Conservation (phyloP, 2,329 filamentous ascomycete species). For the Fusarium stilboides region DNA sequence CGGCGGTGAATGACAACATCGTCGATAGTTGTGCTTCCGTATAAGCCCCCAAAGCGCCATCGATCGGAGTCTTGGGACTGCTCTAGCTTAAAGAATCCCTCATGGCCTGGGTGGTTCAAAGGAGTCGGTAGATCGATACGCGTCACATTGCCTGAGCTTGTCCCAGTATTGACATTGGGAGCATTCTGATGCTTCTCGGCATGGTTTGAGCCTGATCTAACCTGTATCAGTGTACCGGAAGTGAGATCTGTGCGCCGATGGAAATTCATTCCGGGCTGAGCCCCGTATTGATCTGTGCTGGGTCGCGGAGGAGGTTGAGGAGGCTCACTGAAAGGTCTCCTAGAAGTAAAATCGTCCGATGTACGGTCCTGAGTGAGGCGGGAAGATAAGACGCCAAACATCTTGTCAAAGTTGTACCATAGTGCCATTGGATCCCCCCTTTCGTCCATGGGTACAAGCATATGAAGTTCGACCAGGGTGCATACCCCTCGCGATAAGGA, state of each 20-base stretch:
- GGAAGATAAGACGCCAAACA: background rate
- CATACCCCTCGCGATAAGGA: slow-evolving; percentile 15
- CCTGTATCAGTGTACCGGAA: background rate
- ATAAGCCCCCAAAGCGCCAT: background rate
- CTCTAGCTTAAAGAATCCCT: too few species aligned
- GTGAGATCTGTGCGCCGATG: background rate
- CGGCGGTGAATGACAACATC: background rate
- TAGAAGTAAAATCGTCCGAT: too few species aligned
- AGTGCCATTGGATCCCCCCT: background rate
- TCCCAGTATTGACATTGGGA: background rate
- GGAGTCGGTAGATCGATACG: background rate
- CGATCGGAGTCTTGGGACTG: too few species aligned
- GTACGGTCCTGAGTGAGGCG: too few species aligned
- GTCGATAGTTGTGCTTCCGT: slow-evolving; percentile 1
- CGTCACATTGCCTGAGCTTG: background rate
- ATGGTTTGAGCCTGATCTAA: background rate
- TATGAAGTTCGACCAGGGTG: slow-evolving; percentile 10
- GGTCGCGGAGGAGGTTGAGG: background rate
- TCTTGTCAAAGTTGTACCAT: slow-evolving; percentile 7
- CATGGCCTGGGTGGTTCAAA: too few species aligned
- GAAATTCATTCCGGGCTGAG: too few species aligned
- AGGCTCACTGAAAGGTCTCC: too few species aligned
- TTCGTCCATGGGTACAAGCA: slow-evolving; percentile 11
- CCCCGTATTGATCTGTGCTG: too few species aligned
- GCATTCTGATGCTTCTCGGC: background rate